These are phyloP conservation scores for Alternaria brassicicola DNA, from an alignment of 2,329 filamentous ascomycete species.

Conservation along the genomic window DNA sequence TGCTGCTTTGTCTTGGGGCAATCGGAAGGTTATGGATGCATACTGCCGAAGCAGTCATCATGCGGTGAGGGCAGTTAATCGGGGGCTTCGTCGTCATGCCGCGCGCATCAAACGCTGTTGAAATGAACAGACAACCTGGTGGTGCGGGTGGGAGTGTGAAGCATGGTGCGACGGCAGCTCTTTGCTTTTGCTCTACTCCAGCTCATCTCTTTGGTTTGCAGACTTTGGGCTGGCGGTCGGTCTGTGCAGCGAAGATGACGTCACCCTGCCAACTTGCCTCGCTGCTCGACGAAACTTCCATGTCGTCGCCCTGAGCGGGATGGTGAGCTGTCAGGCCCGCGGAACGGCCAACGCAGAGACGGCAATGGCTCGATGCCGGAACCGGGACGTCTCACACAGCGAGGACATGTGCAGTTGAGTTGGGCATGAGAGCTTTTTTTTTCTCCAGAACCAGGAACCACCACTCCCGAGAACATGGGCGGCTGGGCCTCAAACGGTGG, in stretches of 20 bases:
- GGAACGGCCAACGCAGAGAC: constrained; percentile 29
- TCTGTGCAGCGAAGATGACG: constrained; percentile 29
- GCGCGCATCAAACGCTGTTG: background rate
- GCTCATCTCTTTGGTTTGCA: constrained; percentile 10
- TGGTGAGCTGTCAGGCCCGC: constrained; percentile 33
- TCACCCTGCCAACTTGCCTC: constrained; percentile 20
- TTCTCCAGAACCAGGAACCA: constrained; percentile 39
- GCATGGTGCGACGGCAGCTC: constrained; percentile 26
- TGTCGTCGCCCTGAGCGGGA: constrained; percentile 12
- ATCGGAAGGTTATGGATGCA: background rate
- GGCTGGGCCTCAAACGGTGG: constrained; percentile 36
- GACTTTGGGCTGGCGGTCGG: constrained; percentile 4
- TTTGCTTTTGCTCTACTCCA: constrained; percentile 18
- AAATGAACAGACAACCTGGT: constrained; percentile 1
- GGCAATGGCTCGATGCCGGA: background rate
- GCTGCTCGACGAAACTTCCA: background rate
- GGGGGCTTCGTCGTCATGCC: constrained; percentile 1
- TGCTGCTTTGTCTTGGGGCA: constrained; percentile 9
- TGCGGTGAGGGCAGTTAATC: constrained; percentile 8
- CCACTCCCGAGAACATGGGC: constrained; percentile 31
- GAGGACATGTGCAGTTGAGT: constrained; percentile 3
- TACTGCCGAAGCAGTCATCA: background rate
- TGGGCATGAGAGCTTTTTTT: constrained; percentile 19
- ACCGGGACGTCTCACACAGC: background rate
- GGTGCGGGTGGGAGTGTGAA: background rate